Percentiles rank a stretch among this genome's conserved stretches.
Conservation (phyloP, 1,284 basidiomycete species). For the Trametes sp. region DNA sequence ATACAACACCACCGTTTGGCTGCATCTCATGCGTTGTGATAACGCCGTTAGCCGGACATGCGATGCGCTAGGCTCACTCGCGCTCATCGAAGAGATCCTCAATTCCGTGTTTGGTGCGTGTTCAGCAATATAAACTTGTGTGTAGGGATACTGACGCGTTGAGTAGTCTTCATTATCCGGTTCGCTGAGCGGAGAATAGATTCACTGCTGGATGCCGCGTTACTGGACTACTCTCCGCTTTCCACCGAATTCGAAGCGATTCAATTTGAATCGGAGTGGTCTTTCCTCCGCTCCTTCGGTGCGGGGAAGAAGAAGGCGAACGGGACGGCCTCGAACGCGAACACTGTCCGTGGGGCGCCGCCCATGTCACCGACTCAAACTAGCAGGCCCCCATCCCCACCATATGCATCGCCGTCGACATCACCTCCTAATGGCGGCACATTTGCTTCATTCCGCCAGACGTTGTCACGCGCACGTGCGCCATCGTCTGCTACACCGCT, state of each 20-base stretch:
- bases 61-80: conserved; percentile 82
- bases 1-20: conserved; percentile 88
- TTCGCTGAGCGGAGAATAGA: conserved; percentile 92
- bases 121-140: neutral
- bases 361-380: conserved; percentile 54
- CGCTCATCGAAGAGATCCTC: conserved; percentile 86
- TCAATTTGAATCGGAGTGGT: conserved; percentile 97
- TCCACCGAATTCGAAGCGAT: conserved; percentile 84
- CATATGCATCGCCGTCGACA: conserved; percentile 46
- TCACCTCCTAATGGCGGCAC: conserved; percentile 51
- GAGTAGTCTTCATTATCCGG: conserved; percentile 91
- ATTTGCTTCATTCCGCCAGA: conserved; percentile 71
- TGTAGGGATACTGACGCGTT: neutral
- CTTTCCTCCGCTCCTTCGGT: conserved; percentile 83
- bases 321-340: conserved; percentile 40
- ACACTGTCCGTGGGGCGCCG: conserved; percentile 47
- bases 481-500: conserved; percentile 54
- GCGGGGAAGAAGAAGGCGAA: conserved; percentile 66
- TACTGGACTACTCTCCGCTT: conserved; percentile 86
- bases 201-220: conserved; percentile 80
- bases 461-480: conserved; percentile 58
- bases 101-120: conserved; percentile 90
- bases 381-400: conserved; percentile 56
- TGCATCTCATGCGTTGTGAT: conserved; percentile 91
- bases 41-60: conserved; percentile 76